Evolutionary conservation across 2,329 filamentous ascomycete genomes (phyloP), one percentile per base, ranked within the genome.

Genomic region (Verticillium longisporum): DNA sequence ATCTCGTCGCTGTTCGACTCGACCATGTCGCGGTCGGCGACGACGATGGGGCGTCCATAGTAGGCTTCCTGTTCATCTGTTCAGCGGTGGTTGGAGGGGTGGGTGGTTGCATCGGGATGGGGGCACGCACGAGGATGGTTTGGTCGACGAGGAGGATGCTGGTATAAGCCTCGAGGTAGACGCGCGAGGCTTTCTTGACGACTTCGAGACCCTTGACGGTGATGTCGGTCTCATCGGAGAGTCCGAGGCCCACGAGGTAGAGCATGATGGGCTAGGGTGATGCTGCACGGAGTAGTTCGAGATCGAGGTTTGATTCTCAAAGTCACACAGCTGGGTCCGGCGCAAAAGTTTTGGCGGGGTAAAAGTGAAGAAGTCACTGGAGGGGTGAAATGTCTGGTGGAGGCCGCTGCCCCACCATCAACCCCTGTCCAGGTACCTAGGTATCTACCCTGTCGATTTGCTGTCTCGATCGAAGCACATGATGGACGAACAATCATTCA

Each of bases 81-180:
- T 10, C 26, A 26, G 26, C 26, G 14, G 4, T 4, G 18, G 13
- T 13, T 9, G 34, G 14, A 33, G 14, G 6, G 13, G 26, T 26
- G 26, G 26, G 18, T 15, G 15, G 15, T 11, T 9, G 0, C 2
- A 7, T 1, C 9, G 2, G 1, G 6, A 26, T 1, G 1, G 26
- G 26, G 26, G 26, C 26, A 31, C 61, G 61, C 76, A 88, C 86
- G 66, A 88, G 76, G 57, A 84, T 78, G 10, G 80, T 81, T 75
- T 95, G 91, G 70, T 96, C 89, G 33, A 98, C 93, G 54, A 98
- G 87, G 41, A 99, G 84, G 70, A 99, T 93, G 71, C 92, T 95
- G 21, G 95, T 99, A 79, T 99, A 99, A 31, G 95, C 92, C 77
- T 99, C 95, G 26, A 99, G 88, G 72, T 99, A 99, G 65, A 99